Percentiles rank a stretch among this genome's conserved stretches.
These are phyloP conservation scores for Schizopora paradoxa DNA, from an alignment of 1,284 basidiomycete genomes.

Conservation along the genomic window DNA sequence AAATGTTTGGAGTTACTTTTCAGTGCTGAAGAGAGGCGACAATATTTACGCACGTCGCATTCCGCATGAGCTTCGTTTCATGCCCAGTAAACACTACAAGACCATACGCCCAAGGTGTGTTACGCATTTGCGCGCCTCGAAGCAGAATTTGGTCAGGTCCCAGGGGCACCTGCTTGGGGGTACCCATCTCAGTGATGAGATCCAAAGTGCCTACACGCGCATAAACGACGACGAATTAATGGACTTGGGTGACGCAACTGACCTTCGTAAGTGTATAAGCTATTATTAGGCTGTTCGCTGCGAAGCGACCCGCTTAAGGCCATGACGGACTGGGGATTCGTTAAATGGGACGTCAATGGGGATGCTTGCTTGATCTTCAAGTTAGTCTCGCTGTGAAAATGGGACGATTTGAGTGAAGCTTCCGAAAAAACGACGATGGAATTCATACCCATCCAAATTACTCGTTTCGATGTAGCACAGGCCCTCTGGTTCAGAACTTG, in stretches of 20 bases:
- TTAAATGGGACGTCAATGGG: slow-evolving; percentile 74
- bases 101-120: slow-evolving; percentile 96
- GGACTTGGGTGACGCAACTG: slow-evolving; percentile 35
- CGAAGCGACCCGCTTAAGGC: slow-evolving; percentile 78
- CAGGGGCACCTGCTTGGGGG: slow-evolving; percentile 79
- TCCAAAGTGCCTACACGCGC: slow-evolving; percentile 55
- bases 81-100: slow-evolving; percentile 94
- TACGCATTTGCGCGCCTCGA: slow-evolving; percentile 92
- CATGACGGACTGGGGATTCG: slow-evolving; percentile 71
- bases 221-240: not conserved
- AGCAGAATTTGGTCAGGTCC: slow-evolving; percentile 94
- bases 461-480: slow-evolving; percentile 97
- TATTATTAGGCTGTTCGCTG: slow-evolving; percentile 97
- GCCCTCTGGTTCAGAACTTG: slow-evolving; percentile 93
- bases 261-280: slow-evolving; percentile 91
- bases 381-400: slow-evolving; percentile 88
- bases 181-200: slow-evolving; percentile 49
- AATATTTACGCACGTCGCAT: slow-evolving; percentile 68
- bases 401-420: slow-evolving; percentile 14
- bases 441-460: slow-evolving; percentile 87
- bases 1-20: slow-evolving; percentile 10
- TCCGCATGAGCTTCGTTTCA: slow-evolving; percentile 98
- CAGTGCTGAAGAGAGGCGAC: not conserved
- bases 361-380: slow-evolving; percentile 98
- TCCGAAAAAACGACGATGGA: not conserved